Evolutionary conservation across 2,329 filamentous ascomycete genomes (phyloP).

Genomic region (Exophiala spinifera): DNA sequence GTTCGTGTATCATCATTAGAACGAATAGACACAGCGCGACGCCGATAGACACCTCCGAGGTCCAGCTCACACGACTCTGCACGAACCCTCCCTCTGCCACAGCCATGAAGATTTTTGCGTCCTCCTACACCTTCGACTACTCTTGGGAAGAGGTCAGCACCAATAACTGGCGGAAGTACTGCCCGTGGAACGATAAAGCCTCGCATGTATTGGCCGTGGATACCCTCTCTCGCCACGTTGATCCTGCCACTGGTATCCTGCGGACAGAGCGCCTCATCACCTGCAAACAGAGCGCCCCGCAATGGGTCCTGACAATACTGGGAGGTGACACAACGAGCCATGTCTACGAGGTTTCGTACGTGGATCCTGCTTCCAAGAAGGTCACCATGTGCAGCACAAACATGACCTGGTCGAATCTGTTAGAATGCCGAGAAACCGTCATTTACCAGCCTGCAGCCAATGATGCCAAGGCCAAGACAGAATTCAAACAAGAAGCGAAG

Average conservation of each 20-base stretch:
- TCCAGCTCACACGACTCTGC: slow-evolving; percentile 31
- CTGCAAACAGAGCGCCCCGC: slow-evolving; percentile 47
- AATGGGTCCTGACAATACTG: slow-evolving; percentile 68
- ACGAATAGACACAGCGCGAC: background rate
- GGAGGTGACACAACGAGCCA: slow-evolving; percentile 77
- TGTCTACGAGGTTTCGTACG: slow-evolving; percentile 94
- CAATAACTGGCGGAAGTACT: slow-evolving; percentile 98
- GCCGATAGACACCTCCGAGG: background rate
- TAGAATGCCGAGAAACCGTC: slow-evolving; percentile 91
- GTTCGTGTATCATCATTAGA: background rate
- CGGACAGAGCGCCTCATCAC: slow-evolving; percentile 66
- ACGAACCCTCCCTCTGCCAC: slow-evolving; percentile 20
- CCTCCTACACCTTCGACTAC: slow-evolving; percentile 87
- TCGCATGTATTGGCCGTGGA: slow-evolving; percentile 95
- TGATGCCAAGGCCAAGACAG: slow-evolving; percentile 59
- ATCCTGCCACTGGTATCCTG: slow-evolving; percentile 64
- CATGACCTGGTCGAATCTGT: slow-evolving; percentile 84
- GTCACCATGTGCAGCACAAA: slow-evolving; percentile 98
- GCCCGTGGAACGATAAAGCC: slow-evolving; percentile 98
- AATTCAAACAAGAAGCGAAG: slow-evolving; percentile 84
- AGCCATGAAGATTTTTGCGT: slow-evolving; percentile 92
- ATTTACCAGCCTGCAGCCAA: slow-evolving; percentile 66
- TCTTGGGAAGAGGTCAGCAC: slow-evolving; percentile 98
- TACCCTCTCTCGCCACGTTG: slow-evolving; percentile 72
- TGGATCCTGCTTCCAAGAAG: slow-evolving; percentile 76